Percentiles rank a stretch among this genome's conserved stretches.
Conservation (phyloP, 345 rosid genomes). For the Eucalyptus sp. region DNA sequence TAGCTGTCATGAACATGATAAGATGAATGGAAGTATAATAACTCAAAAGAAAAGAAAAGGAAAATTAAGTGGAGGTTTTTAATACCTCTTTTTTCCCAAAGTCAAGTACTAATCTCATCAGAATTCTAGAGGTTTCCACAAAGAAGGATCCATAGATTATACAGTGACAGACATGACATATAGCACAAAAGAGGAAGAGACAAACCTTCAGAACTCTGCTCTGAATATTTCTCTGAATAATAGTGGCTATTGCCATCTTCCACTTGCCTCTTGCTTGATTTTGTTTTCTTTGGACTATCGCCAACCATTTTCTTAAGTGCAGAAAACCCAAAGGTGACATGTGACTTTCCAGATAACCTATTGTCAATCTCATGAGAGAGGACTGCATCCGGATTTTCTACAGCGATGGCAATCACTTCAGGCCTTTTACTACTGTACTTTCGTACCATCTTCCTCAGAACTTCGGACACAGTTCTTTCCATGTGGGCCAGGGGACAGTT, state of each 20-base stretch:
- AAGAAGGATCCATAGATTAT: neutral
- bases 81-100: neutral
- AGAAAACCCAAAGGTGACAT: constrained; percentile 39
- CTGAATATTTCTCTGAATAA: constrained; percentile 4
- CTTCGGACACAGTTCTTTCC: constrained; percentile 84
- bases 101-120: neutral
- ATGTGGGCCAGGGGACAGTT: constrained; percentile 78
- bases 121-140: neutral
- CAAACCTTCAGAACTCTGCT: constrained; percentile 29
- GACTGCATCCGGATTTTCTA: constrained; percentile 71
- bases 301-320: constrained; percentile 41
- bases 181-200: neutral
- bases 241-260: constrained; percentile 8
- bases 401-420: constrained; percentile 78
- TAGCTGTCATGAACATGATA: neutral
- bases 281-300: constrained; percentile 23
- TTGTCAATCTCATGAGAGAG: constrained; percentile 57
- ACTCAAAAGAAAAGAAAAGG: neutral
- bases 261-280: constrained; percentile 6
- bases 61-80: neutral
- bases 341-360: constrained; percentile 53
- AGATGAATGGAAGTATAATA: neutral
- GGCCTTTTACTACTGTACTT: constrained; percentile 95
- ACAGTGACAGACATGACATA: neutral
- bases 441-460: constrained; percentile 85